Evolutionary conservation across 495 filamentous ascomycete genomes (phyloP), one percentile per base, ranked within the genome.

Genomic region (Glarea lozoyensis): DNA sequence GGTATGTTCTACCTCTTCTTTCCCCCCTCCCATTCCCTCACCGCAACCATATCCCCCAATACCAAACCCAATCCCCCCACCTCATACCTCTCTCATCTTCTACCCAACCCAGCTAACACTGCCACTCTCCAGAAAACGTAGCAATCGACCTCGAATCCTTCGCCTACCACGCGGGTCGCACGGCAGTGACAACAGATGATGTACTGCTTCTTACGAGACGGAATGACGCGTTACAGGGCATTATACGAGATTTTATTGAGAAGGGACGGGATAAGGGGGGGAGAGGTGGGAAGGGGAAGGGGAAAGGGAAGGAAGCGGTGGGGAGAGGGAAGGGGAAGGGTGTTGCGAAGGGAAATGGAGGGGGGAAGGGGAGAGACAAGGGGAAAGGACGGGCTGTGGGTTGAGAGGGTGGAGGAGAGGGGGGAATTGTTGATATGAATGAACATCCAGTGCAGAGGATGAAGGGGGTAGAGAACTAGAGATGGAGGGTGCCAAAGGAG

Each of bases 121-220:
- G 32, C 22, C 18, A 2, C 15, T n/a, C 39, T 31, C 3, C 16
- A 55, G 86, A 89, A 56, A 86, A 76, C 22, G 73, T 82, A 9
- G 80, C 81, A 22, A 66, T 73, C 27, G 87, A 94, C 55, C 64
- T 93, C 6, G 84, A 92, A 52, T 75, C 68, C 18, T 98, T 98
- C 60, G 81, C 87, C 19, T 81, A 78, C 61, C 88, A 94, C 62
- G 90, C 86, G n/a, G 84, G 85, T 11, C 79, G 90, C 12, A 78
- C 75, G 10, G 88, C 81, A 0, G 72, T 98, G 49, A 84, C 79
- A 16, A 80, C 82, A 0, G 81, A 86, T 23, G 92, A 98, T 56
- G 92, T 96, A 27, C 67, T 97, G 54, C 69, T 98, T 15, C 75
- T 98, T 12, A 75, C 85, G 23, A 69, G 92, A 38, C 74, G 92